Evolutionary conservation across 2,329 filamentous ascomycete genomes (phyloP), one percentile per base, ranked within the genome.

Genomic region (Teratosphaeria viscida): DNA sequence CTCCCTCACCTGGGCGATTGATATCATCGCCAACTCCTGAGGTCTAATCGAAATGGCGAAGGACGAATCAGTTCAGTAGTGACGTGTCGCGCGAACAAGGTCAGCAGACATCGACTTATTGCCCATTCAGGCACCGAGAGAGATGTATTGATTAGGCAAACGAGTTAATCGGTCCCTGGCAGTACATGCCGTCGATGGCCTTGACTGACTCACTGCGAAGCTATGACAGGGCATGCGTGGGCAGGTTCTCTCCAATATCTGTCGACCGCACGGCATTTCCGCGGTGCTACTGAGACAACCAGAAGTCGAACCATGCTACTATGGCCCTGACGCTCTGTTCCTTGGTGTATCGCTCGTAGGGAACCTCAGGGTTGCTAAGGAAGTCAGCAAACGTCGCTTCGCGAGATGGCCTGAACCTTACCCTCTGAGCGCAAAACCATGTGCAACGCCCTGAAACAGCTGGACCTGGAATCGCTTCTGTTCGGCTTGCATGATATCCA

Each of bases 401-500:
- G n/a, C 34, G 27, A 54, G 27, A 54, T 16, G 19, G 16, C 10
- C 27, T 8, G 2, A 14, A 16, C 19, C 52, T 54, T 32, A 62
- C n/a, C 71, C 71, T 10, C 71, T 62, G 55, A 74, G 54, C 2
- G 70, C 70, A 61, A 74, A 74, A 0, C 72, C 72, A 63, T 74
- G 72, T 47, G 67, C 65, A 8, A 74, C 71, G 1, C 69, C 69
- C 29, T 62, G 62, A 58, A 74, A 74, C 6, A 73, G 27, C 52
- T 74, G 72, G 23, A 72, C 56, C 23, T 71, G 63, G 60, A 68
- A 74, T 5, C 55, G 60, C 63, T 76, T 77, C 49, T 73, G 68
- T 32, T 69, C 67, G 27, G 68, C 68, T 52, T 73, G 71, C 55
- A 81, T 65, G 35, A 79, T 74, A 26, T 79, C 76, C 1, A 79